Evolutionary conservation across 805 yeast genomes (phyloP).

Genomic region (Ogataea nakhonphanomensis): DNA sequence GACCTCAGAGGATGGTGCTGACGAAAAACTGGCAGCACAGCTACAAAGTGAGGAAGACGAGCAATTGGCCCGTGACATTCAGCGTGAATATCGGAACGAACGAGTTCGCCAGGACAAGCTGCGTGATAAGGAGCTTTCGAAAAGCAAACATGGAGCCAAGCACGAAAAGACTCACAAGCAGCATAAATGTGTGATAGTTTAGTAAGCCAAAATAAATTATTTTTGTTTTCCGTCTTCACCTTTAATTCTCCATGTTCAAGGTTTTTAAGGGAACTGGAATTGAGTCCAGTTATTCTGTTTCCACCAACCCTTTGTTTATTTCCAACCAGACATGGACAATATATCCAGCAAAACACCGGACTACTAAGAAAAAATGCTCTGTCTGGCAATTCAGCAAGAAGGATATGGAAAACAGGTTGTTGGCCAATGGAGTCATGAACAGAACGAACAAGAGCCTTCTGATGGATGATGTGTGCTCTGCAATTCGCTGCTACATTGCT

Average conservation of each 20-base stretch:
- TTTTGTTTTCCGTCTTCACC: background rate
- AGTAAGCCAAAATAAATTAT: conserved; percentile 1
- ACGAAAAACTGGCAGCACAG: conserved; percentile 28
- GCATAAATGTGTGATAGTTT: conserved; percentile 6
- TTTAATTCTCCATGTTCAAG: conserved; percentile 41
- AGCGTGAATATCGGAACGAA: conserved; percentile 18
- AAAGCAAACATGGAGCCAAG: background rate
- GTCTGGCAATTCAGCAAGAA: conserved; percentile 86
- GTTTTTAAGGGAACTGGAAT: conserved; percentile 58
- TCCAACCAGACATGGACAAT: conserved; percentile 79
- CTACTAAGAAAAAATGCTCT: conserved; percentile 60
- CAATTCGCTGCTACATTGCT: conserved; percentile 63
- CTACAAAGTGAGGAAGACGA: conserved; percentile 35
- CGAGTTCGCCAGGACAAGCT: background rate
- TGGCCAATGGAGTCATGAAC: conserved; percentile 46
- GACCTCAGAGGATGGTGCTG: conserved; percentile 11
- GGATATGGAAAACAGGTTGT: conserved; percentile 56
- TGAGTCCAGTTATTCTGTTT: conserved; percentile 62
- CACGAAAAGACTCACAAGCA: background rate
- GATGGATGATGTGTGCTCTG: conserved; percentile 60
- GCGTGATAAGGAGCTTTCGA: background rate
- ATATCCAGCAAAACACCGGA: conserved; percentile 75
- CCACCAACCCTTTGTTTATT: conserved; percentile 63
- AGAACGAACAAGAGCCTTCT: conserved; percentile 47
- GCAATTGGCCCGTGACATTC: conserved; percentile 26